Evolutionary conservation across 2,329 filamentous ascomycete species (phyloP), one percentile per base, ranked within the genome.

Genomic region (Monilinia laxa): DNA sequence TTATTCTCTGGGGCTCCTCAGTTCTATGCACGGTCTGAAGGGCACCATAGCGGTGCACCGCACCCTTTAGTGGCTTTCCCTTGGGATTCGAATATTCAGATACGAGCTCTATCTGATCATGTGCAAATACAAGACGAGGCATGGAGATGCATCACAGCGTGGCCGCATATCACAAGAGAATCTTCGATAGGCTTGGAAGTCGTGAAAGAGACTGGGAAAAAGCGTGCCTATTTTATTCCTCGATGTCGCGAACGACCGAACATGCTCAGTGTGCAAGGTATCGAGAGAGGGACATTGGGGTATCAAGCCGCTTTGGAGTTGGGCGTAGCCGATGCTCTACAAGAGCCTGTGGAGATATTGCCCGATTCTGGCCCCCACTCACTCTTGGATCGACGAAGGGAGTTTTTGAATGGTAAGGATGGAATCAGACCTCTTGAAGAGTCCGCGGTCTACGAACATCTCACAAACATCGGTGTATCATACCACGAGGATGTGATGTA

Each of bases 1-100:
- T 83, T 91, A 73, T 92, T 91, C 80, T 90, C 88, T 35, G 89
- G 89, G n/a, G 89, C 89, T 54, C 89, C 89, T 70, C 88, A 90
- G 75, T 91, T 89, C 79, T 87, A 87, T 76, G 83, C 85, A 71
- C 82, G 85, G 63, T 83, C 82, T 67, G 83, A 86, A 71, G 84
- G 84, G 51, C 84, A 87, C 75, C 84, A 81, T 75, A 83, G 82
- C 67, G 85, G 82, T 62, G 84, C 86, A 49, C 84, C 85, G 28
- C 83, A 86, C 71, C 87, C 88, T 28, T 85, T 81, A 59, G 86
- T 88, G 38, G 85, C 86, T 49, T 91, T 87, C 74, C 88, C 88
- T 1, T 90, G 87, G 83, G 86, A 91, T 75, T 82, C 85, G 69
- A 80, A 83, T 69, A 76, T 89, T 67, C 79, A 82, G 71, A 86